Evolutionary conservation across 176 grass and related monocot genomes (phyloP).

Genomic region (Chrysopogon serrulatus): DNA sequence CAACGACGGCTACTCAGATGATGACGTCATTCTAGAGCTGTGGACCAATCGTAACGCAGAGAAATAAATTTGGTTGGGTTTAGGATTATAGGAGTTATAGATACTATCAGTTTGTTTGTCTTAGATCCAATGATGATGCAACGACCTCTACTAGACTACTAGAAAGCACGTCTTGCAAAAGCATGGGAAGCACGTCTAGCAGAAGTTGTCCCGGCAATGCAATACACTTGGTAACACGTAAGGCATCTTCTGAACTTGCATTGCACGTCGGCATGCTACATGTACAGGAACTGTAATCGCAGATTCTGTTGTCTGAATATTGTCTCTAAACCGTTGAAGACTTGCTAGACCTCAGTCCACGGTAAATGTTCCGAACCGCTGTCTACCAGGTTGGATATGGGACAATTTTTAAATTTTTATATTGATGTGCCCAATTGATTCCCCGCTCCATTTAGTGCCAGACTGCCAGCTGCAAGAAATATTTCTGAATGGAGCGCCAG

Average conservation of each 20-base stretch:
- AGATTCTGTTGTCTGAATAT: neutral
- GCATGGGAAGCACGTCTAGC: no score
- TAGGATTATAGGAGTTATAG: no score
- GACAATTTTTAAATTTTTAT: neutral
- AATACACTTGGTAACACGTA: neutral
- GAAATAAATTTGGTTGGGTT: no score
- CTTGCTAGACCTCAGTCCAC: neutral
- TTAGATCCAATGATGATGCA: no score
- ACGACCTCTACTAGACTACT: no score
- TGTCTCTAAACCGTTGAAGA: constrained; percentile 2
- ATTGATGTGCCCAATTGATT: neutral
- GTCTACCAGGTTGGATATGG: neutral
- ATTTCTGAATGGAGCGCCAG: neutral
- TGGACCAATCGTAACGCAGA: no score
- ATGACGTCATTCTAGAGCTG: no score
- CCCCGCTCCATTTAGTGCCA: neutral
- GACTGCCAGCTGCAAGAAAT: neutral
- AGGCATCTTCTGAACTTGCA: neutral
- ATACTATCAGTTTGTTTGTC: no score
- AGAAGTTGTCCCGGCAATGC: no score
- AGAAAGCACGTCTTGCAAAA: no score
- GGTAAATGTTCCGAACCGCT: neutral
- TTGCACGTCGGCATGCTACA: neutral
- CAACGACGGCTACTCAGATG: no score
- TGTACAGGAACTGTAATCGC: neutral